Evolutionary conservation across 176 grass and related monocot genomes (phyloP).

Genomic region (Musa acuminata): DNA sequence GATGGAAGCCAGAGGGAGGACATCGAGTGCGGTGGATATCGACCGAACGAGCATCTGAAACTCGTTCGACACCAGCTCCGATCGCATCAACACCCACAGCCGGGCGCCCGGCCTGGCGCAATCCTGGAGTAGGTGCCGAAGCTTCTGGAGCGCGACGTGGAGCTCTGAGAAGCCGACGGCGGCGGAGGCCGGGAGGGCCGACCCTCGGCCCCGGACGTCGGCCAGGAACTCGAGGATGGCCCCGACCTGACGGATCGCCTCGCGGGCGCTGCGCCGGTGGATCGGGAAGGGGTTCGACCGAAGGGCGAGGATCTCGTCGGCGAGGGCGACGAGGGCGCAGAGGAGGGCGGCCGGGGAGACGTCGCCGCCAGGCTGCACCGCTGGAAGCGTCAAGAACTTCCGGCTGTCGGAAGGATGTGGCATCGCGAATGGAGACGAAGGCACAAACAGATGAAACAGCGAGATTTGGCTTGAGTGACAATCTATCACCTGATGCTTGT

Average conservation of each 20-base stretch:
- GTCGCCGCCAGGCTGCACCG: slow-evolving; percentile 47
- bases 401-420: slow-evolving; percentile 11
- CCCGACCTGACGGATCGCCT: slow-evolving; percentile 39
- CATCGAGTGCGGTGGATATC: slow-evolving; percentile 55
- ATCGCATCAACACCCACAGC: slow-evolving; percentile 59
- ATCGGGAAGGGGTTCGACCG: slow-evolving; percentile 31
- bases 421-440: neutral
- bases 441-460: neutral
- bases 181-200: slow-evolving; percentile 21
- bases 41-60: slow-evolving; percentile 40
- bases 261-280: slow-evolving; percentile 32
- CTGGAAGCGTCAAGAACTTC: slow-evolving; percentile 25
- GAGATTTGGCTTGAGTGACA: neutral
- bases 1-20: slow-evolving; percentile 22
- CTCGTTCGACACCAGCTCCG: slow-evolving; percentile 39
- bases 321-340: slow-evolving; percentile 45
- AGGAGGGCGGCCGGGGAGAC: slow-evolving; percentile 44
- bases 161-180: slow-evolving; percentile 68
- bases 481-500: neutral
- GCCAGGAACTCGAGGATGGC: slow-evolving; percentile 49
- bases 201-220: slow-evolving; percentile 32
- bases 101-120: slow-evolving; percentile 38
- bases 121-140: slow-evolving; percentile 50
- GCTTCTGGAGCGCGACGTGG: slow-evolving; percentile 78
- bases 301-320: slow-evolving; percentile 29